Evolutionary conservation across 1,284 basidiomycete genomes (phyloP).

Genomic region (Bjerkandera adusta): DNA sequence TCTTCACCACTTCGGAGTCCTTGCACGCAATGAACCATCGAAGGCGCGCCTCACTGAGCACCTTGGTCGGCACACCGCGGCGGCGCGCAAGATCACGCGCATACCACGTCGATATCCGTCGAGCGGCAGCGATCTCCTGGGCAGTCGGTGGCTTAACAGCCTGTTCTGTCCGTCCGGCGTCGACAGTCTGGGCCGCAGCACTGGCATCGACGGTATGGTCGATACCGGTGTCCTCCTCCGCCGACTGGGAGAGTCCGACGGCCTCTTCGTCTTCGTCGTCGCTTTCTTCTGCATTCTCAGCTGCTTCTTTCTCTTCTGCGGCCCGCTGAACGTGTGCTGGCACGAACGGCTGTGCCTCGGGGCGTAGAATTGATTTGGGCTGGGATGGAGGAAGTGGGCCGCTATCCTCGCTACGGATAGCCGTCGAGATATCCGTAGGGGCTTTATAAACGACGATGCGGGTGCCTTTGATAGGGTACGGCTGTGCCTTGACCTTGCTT

Average conservation of each 20-base stretch:
- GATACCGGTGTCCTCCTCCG: conserved; percentile 21
- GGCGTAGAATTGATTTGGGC: conserved; percentile 13
- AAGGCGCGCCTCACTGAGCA: conserved; percentile 9
- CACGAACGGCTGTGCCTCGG: conserved; percentile 23
- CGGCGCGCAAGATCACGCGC: conserved; percentile 24
- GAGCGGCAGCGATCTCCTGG: conserved; percentile 30
- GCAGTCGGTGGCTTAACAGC: conserved; percentile 23
- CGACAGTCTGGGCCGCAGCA: conserved; percentile 11
- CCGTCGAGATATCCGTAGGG: conserved; percentile 25
- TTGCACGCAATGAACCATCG: conserved; percentile 27
- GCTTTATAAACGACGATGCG: conserved; percentile 29
- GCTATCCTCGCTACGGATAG: conserved; percentile 13
- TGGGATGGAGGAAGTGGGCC: neutral
- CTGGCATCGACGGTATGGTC: conserved; percentile 20
- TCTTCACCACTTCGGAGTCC: conserved; percentile 26
- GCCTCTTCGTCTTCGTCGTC: conserved; percentile 15
- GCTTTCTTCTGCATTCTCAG: conserved; percentile 1
- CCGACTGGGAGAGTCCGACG: conserved; percentile 13
- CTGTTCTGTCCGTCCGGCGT: conserved; percentile 19
- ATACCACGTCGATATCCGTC: conserved; percentile 31
- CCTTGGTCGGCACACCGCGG: conserved; percentile 24
- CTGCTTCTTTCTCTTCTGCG: neutral
- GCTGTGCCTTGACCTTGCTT: conserved; percentile 11
- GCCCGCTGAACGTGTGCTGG: conserved; percentile 8
- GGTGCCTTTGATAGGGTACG: conserved; percentile 25